These are phyloP conservation scores for Termitomyces sp. DNA, from an alignment of 768 basidiomycete genomes.

Conservation along the genomic window DNA sequence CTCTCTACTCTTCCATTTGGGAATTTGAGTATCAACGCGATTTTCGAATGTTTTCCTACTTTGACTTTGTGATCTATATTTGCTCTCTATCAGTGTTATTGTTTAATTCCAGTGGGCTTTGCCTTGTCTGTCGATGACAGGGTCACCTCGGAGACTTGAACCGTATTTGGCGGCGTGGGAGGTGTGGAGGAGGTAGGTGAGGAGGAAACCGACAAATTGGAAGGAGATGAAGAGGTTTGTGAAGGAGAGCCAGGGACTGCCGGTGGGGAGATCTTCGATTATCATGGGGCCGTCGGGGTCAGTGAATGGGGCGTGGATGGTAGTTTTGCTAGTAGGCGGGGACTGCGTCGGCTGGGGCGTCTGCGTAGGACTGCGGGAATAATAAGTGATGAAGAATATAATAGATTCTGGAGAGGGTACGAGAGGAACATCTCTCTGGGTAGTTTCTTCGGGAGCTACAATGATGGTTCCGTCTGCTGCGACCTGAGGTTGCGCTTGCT, in stretches of 20 bases:
- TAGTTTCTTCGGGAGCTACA: conserved; percentile 71
- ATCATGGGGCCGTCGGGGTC: conserved; percentile 56
- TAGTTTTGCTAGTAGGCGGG: conserved; percentile 97
- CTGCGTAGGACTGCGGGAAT: conserved; percentile 66
- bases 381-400: neutral
- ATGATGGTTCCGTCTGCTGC: conserved; percentile 54
- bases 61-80: too few relatives aligned
- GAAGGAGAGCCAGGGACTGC: conserved; percentile 69
- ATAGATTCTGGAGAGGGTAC: conserved; percentile 42
- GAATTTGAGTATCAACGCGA: too few relatives aligned
- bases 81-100: too few relatives aligned
- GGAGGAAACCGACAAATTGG: conserved; percentile 91
- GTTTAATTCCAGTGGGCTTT: too few relatives aligned
- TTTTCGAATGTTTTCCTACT: too few relatives aligned
- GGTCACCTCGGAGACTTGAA: conserved; percentile 24
- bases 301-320: conserved; percentile 69
- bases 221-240: conserved; percentile 85
- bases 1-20: too few relatives aligned
- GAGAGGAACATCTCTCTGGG: conserved; percentile 79
- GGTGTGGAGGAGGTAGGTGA: conserved; percentile 90
- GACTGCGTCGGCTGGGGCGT: conserved; percentile 85
- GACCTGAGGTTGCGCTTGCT: conserved; percentile 38
- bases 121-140: too few relatives aligned
- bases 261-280: conserved; percentile 89
- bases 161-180: conserved; percentile 94